Evolutionary conservation across 2,329 filamentous ascomycete genomes (phyloP).

Genomic region (Ilyonectria destructans): DNA sequence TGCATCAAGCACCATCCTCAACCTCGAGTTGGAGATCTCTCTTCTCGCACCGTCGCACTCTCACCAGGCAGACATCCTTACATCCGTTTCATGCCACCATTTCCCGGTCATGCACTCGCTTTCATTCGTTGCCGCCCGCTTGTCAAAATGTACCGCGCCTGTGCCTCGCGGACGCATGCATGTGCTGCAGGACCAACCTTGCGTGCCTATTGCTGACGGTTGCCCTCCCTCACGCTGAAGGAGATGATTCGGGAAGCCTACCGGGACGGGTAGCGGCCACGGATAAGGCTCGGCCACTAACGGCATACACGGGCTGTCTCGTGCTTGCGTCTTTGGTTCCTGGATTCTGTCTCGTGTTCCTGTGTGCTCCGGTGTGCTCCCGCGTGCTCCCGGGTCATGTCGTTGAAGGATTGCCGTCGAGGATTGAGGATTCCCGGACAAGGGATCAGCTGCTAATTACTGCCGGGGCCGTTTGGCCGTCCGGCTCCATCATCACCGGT

Average conservation of each 20-base stretch:
- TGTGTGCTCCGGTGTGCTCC: background rate
- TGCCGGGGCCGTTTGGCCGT: constrained; percentile 2
- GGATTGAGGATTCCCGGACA: background rate
- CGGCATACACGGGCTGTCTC: constrained; percentile 6
- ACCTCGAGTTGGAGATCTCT: too few relatives aligned
- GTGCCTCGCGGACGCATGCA: constrained; percentile 28
- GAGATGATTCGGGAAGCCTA: constrained; percentile 9
- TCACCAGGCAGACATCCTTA: constrained; percentile 20
- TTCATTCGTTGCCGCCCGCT: constrained; percentile 18
- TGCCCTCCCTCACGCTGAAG: background rate
- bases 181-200: constrained; percentile 21
- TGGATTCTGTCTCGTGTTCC: constrained; percentile 22
- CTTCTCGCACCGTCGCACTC: background rate
- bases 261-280: constrained; percentile 1
- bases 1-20: constrained; percentile 2
- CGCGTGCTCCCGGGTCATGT: constrained; percentile 17
- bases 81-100: constrained; percentile 21
- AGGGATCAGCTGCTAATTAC: background rate
- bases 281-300: constrained; percentile 21
- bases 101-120: background rate
- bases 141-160: constrained; percentile 9
- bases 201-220: constrained; percentile 8
- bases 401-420: background rate
- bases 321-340: constrained; percentile 20
- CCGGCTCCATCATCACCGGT: constrained; percentile 21